These are phyloP conservation scores for Fusarium circinatum DNA, from an alignment of 2,329 filamentous ascomycete genomes.

Conservation along the genomic window DNA sequence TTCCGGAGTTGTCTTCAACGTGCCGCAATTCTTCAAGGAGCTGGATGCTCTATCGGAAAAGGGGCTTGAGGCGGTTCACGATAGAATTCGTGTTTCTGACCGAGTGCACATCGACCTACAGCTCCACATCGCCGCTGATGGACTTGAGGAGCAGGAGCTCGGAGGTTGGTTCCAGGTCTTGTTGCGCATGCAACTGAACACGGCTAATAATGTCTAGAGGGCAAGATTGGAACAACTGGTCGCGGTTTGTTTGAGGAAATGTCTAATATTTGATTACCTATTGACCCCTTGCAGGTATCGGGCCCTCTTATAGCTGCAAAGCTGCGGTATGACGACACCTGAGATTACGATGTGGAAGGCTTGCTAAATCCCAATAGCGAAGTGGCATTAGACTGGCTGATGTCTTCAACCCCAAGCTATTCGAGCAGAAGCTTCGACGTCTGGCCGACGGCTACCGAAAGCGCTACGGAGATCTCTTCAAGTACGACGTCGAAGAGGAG, in stretches of 20 bases:
- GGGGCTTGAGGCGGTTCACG: conserved; percentile 42
- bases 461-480: not conserved
- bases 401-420: not conserved
- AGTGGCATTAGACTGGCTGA: not conserved
- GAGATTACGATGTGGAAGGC: not conserved
- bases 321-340: not conserved
- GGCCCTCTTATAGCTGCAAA: not conserved
- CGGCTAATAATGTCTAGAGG: not conserved
- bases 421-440: not conserved
- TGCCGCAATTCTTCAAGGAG: conserved; percentile 58
- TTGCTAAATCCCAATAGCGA: not conserved
- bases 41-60: conserved; percentile 53
- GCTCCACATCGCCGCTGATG: conserved; percentile 6
- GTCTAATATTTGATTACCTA: not conserved
- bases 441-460: not conserved
- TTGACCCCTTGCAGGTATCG: not conserved
- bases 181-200: not conserved
- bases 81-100: conserved; percentile 8
- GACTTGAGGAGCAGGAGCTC: conserved; percentile 16
- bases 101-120: conserved; percentile 2
- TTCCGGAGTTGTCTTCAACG: conserved; percentile 74
- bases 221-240: not conserved
- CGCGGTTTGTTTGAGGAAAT: not conserved
- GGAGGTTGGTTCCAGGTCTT: not conserved
- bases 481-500: not conserved